Percentiles rank a stretch among this genome's conserved stretches.
Evolutionary conservation across 2,329 filamentous ascomycete genomes (phyloP).

Genomic region (Cercospora zeina): DNA sequence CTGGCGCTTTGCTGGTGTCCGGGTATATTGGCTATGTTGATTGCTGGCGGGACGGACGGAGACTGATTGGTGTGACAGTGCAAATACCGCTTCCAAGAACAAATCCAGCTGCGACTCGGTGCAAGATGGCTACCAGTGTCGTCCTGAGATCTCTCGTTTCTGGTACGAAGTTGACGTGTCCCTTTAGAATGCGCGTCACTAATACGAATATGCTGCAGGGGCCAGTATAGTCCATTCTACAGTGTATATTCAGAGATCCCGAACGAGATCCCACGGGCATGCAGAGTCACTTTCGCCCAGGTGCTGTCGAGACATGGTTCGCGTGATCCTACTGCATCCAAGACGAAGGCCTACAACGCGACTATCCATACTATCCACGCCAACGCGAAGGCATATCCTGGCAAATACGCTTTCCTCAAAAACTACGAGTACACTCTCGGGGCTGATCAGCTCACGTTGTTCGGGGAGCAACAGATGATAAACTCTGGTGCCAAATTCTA

Average conservation of each 20-base stretch:
- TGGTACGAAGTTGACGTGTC: slow-evolving; percentile 53
- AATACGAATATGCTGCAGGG: slow-evolving; percentile 41
- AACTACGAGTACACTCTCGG: slow-evolving; percentile 71
- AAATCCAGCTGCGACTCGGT: slow-evolving; percentile 32
- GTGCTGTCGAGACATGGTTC: slow-evolving; percentile 82
- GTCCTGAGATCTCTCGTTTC: slow-evolving; percentile 58
- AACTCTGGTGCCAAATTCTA: slow-evolving; percentile 77
- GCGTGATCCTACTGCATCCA: slow-evolving; percentile 72
- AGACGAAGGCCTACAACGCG: slow-evolving; percentile 63
- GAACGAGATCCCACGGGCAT: slow-evolving; percentile 62
- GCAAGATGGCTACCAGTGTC: slow-evolving; percentile 62
- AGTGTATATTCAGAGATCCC: slow-evolving; percentile 68
- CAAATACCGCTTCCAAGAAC: slow-evolving; percentile 8
- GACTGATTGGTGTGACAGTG: slow-evolving; percentile 15
- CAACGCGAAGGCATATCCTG: slow-evolving; percentile 57
- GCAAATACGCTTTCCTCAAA: slow-evolving; percentile 67
- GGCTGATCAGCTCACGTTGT: slow-evolving; percentile 66
- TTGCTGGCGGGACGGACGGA: background rate
- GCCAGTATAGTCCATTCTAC: slow-evolving; percentile 86
- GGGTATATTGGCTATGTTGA: slow-evolving; percentile 12
- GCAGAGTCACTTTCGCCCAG: slow-evolving; percentile 75
- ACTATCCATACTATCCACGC: slow-evolving; percentile 67
- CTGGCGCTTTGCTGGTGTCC: slow-evolving; percentile 22
- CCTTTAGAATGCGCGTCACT: background rate
- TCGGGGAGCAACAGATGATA: slow-evolving; percentile 69